phyloP scores from a whole-genome alignment of 192 early-diverging fungal genomes.

The Podochytrium sp. region DNA sequence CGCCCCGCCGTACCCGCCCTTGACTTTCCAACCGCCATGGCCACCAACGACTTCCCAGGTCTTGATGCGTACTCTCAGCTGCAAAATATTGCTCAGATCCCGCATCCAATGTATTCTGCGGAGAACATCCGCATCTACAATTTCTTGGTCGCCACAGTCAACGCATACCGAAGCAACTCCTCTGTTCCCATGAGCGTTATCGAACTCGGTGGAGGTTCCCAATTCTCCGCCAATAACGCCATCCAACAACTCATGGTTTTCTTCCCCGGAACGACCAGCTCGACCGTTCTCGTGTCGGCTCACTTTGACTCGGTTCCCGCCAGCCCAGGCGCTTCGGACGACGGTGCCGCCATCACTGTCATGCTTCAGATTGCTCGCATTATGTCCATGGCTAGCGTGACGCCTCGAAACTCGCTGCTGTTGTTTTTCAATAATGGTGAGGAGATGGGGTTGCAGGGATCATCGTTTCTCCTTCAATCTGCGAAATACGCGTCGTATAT shows the following conservation, averaged over 20 bases:
- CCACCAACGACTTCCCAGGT: background rate
- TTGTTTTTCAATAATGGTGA: conserved; percentile 50
- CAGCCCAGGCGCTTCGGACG: conserved; percentile 45
- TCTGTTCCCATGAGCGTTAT: too few species aligned
- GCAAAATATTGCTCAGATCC: background rate
- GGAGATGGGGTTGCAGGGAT: conserved; percentile 25
- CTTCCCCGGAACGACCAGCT: background rate
- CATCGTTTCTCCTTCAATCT: background rate
- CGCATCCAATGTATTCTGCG: background rate
- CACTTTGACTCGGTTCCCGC: conserved; percentile 46
- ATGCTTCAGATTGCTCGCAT: conserved; percentile 36
- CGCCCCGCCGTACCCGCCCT: too few species aligned
- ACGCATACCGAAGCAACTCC: background rate
- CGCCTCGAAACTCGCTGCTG: conserved; percentile 22
- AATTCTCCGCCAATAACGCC: too few species aligned
- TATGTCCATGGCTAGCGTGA: background rate
- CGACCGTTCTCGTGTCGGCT: conserved; percentile 38
- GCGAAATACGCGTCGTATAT: background rate
- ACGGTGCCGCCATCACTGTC: conserved; percentile 40
- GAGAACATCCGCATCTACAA: background rate
- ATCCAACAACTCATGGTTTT: background rate
- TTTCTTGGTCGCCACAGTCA: background rate
- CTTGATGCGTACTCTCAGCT: background rate
- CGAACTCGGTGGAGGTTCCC: background rate
- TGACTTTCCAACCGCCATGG: too few species aligned